Conservation (phyloP, 2,329 filamentous ascomycete species). For the Colletotrichum sp. region DNA sequence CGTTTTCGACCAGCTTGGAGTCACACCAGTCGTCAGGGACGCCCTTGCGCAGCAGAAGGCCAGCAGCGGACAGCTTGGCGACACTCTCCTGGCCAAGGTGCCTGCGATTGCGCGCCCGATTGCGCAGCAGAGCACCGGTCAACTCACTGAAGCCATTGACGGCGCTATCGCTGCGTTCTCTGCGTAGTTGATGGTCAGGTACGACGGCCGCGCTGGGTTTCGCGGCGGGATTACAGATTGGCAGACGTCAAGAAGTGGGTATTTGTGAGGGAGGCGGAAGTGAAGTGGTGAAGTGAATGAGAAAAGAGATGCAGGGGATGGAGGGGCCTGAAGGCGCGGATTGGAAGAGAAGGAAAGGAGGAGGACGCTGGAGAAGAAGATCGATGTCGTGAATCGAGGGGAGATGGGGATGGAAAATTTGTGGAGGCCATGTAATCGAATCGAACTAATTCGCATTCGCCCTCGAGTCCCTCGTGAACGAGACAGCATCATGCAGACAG, state of each 20-base stretch:
- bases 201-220: conserved; percentile 1
- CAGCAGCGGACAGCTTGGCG: neutral
- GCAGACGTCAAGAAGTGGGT: neutral
- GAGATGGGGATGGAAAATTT: neutral
- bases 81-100: conserved; percentile 9
- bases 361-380: neutral
- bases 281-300: neutral
- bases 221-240: neutral
- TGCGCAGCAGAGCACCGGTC: conserved; percentile 13
- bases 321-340: neutral
- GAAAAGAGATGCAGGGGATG: neutral
- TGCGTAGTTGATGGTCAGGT: neutral
- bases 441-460: neutral
- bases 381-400: neutral
- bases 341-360: neutral
- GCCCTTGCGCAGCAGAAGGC: conserved; percentile 2
- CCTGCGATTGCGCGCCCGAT: conserved; percentile 13
- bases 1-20: conserved; percentile 16
- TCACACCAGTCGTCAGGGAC: conserved; percentile 1
- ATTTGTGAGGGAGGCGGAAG: neutral
- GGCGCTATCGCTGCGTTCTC: conserved; percentile 2
- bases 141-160: conserved; percentile 5
- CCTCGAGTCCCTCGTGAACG: neutral
- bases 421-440: neutral
- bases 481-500: neutral